phyloP scores from a whole-genome alignment of 1,139 yeast genomes.

The Candida neerlandica region DNA sequence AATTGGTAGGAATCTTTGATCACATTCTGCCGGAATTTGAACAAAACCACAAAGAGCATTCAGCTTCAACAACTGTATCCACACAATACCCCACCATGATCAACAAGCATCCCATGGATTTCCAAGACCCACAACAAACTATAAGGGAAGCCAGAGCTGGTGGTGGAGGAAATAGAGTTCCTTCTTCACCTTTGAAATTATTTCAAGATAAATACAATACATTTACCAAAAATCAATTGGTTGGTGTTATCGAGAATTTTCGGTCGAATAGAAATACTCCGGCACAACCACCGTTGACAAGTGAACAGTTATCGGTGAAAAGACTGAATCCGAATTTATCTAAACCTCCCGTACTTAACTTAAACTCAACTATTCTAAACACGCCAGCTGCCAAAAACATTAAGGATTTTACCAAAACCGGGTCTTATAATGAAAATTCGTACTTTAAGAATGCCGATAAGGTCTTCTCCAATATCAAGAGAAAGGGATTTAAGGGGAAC shows the following conservation, averaged over 20 bases:
- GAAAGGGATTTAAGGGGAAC: slow-evolving; percentile 26
- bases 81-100: slow-evolving; percentile 27
- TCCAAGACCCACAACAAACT: slow-evolving; percentile 22
- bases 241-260: slow-evolving; percentile 31
- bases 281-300: slow-evolving; percentile 5
- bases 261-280: slow-evolving; percentile 18
- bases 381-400: slow-evolving; percentile 31
- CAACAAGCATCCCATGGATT: neutral
- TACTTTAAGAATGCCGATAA: slow-evolving; percentile 43
- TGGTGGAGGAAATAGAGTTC: slow-evolving; percentile 20
- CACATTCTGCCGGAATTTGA: slow-evolving; percentile 17
- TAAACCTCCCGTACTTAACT: slow-evolving; percentile 7
- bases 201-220: slow-evolving; percentile 45
- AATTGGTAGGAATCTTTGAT: slow-evolving; percentile 34
- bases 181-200: slow-evolving; percentile 44
- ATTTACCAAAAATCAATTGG: slow-evolving; percentile 41
- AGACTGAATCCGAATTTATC: neutral
- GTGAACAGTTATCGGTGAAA: neutral
- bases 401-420: slow-evolving; percentile 34
- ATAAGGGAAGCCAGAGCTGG: slow-evolving; percentile 22
- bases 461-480: slow-evolving; percentile 42
- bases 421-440: slow-evolving; percentile 38
- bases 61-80: slow-evolving; percentile 40
- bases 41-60: slow-evolving; percentile 16
- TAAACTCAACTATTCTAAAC: slow-evolving; percentile 8